phyloP scores from a whole-genome alignment of 345 rosid species.

The Pugionium cornutum region DNA sequence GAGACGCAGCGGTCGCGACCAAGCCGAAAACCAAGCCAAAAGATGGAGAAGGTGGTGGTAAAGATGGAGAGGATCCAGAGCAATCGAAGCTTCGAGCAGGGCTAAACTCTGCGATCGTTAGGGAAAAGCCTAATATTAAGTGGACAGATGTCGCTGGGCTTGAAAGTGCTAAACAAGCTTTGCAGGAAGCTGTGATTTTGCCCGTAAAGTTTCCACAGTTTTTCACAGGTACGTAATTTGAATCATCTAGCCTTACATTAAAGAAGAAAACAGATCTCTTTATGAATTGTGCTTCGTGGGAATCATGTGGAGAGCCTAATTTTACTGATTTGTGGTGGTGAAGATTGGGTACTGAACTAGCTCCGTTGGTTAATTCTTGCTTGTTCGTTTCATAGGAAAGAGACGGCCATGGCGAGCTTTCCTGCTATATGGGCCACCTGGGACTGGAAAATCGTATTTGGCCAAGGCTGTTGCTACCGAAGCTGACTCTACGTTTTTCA shows the following conservation, averaged over 20 bases:
- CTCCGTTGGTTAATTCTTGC: slow-evolving; percentile 4
- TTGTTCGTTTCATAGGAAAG: slow-evolving; percentile 53
- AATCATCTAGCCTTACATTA: neutral
- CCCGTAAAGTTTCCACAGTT: slow-evolving; percentile 97
- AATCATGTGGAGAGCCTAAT: neutral
- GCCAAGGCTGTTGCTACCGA: slow-evolving; percentile 98
- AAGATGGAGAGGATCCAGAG: slow-evolving; percentile 82
- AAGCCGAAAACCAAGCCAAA: slow-evolving; percentile 72
- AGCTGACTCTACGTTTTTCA: slow-evolving; percentile 92
- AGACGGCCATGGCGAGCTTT: slow-evolving; percentile 95
- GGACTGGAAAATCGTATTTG: slow-evolving; percentile 91
- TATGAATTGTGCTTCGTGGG: neutral
- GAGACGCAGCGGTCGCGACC: slow-evolving; percentile 76
- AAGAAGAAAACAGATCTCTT: neutral
- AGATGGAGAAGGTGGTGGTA: slow-evolving; percentile 65
- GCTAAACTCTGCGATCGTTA: slow-evolving; percentile 73
- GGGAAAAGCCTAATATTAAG: slow-evolving; percentile 86
- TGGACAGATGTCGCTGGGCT: slow-evolving; percentile 96
- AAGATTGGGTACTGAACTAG: neutral
- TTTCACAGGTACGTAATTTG: slow-evolving; percentile 60
- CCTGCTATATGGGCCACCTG: slow-evolving; percentile 90
- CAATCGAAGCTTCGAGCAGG: slow-evolving; percentile 80
- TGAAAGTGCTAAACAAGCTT: slow-evolving; percentile 86
- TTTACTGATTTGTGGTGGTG: neutral
- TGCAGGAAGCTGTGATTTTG: slow-evolving; percentile 93